Evolutionary conservation across 345 rosid species (phyloP), one percentile per base, ranked within the genome.

Genomic region (Lenwebbia sp.): DNA sequence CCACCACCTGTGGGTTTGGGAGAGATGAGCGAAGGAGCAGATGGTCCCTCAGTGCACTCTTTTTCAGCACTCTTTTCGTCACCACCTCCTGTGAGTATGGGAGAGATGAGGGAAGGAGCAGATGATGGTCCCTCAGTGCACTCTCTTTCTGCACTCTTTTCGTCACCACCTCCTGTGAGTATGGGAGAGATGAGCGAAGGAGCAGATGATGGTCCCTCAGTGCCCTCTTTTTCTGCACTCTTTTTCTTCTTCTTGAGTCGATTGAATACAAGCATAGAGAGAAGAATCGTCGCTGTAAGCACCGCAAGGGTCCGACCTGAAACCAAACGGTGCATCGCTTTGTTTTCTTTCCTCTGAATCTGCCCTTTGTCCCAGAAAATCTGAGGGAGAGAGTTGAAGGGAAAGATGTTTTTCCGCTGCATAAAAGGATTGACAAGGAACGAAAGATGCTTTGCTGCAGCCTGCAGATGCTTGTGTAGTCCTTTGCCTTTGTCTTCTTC

Each of bases 1-100:
- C 70, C 2, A 2, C 2, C 17, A 12, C 5, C 33, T n/a, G 9
- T 5, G 4, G 33, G 15, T 57, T 2, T 3, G 3, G 17, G 62
- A 57, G 62, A 57, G 30, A 26, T 25, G 30, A 57, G 13, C 0
- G 30, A 57, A 26, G 62, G 50, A 49, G 50, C 50, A 49, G 50
- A 58, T 58, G 70, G 33, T 58, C 70, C 70, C 2, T 58, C 22
- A 14, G 21, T 62, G 22, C 40, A 28, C 40, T 62, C 22, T 28
- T n/a, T 30, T 37, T 62, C 0, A 5, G 17, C 33, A 6, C 17
- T 13, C 33, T n/a, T 12, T 58, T 0, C 13, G 8, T n/a, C 5
- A 58, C 33, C 57, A 2, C 10, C n/a, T 23, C n/a, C 0, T 55
- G 6, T 55, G 10, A n/a, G 58, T 3, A 10, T 55, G 23, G 2